These are phyloP conservation scores for Fusarium stilboides DNA, from an alignment of 2,329 filamentous ascomycete species.

Conservation along the genomic window DNA sequence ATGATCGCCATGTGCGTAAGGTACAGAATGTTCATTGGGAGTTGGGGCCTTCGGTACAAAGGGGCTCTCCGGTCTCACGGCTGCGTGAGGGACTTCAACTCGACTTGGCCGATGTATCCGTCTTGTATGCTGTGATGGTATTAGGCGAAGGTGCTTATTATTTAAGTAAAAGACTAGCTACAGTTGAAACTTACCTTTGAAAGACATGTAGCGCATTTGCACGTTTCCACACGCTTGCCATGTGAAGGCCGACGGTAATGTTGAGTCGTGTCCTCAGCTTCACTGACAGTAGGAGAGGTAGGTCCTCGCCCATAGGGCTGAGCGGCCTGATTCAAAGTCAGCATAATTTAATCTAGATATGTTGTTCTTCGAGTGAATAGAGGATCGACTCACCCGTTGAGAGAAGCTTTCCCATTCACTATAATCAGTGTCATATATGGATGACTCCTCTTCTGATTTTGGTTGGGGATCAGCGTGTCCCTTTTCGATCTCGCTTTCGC, in stretches of 20 bases:
- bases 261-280: background rate
- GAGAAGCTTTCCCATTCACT: background rate
- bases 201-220: too few species aligned
- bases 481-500: slow-evolving; percentile 21
- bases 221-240: too few species aligned
- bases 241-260: too few species aligned
- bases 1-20: background rate
- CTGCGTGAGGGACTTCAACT: background rate
- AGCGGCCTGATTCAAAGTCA: background rate
- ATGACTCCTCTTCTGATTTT: too few species aligned
- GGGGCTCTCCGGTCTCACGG: background rate
- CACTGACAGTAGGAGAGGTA: background rate
- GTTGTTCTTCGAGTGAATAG: too few species aligned
- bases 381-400: background rate
- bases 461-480: background rate
- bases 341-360: background rate
- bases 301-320: background rate
- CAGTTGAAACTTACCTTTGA: too few species aligned
- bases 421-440: background rate
- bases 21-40: background rate
- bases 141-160: too few species aligned
- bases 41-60: background rate
- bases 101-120: slow-evolving; percentile 12
- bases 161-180: too few species aligned
- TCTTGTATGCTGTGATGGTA: background rate